Percentiles rank a stretch among this genome's conserved stretches.
These are phyloP conservation scores for Chaetomiaceae sp. DNA, from an alignment of 2,329 filamentous ascomycete genomes.

Conservation along the genomic window DNA sequence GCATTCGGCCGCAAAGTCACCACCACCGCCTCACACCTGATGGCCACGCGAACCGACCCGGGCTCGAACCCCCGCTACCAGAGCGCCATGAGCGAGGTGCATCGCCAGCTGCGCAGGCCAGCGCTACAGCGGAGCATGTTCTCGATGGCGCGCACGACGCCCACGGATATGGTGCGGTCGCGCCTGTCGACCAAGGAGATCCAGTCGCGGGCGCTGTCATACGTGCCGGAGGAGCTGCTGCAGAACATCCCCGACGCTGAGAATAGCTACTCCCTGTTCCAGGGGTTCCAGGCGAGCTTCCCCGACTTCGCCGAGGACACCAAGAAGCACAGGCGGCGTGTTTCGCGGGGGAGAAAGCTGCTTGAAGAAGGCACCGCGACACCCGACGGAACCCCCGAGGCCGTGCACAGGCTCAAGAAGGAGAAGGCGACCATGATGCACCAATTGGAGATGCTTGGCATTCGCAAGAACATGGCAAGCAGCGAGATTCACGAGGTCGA, in stretches of 20 bases:
- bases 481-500: conserved; percentile 96
- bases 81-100: conserved; percentile 80
- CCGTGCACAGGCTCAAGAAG: conserved; percentile 69
- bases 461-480: conserved; percentile 96
- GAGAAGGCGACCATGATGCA: conserved; percentile 78
- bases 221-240: conserved; percentile 84
- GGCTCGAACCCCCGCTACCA: conserved; percentile 66
- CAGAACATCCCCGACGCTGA: conserved; percentile 81
- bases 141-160: conserved; percentile 82
- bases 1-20: conserved; percentile 93
- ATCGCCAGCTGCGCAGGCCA: conserved; percentile 81
- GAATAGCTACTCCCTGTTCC: conserved; percentile 87
- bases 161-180: conserved; percentile 89
- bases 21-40: conserved; percentile 85
- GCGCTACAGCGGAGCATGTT: conserved; percentile 85
- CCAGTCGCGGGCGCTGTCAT: conserved; percentile 84
- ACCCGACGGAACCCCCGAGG: conserved; percentile 54
- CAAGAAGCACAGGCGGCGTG: conserved; percentile 65
- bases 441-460: conserved; percentile 81
- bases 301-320: conserved; percentile 66
- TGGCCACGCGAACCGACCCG: conserved; percentile 60
- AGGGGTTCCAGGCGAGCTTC: conserved; percentile 89
- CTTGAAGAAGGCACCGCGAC: conserved; percentile 58
- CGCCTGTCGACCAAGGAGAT: conserved; percentile 89
- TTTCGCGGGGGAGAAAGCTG: conserved; percentile 71